These are phyloP conservation scores for Globisporangium abappressorium DNA, from an alignment of 352 stramenopile genomes.

Conservation along the genomic window DNA sequence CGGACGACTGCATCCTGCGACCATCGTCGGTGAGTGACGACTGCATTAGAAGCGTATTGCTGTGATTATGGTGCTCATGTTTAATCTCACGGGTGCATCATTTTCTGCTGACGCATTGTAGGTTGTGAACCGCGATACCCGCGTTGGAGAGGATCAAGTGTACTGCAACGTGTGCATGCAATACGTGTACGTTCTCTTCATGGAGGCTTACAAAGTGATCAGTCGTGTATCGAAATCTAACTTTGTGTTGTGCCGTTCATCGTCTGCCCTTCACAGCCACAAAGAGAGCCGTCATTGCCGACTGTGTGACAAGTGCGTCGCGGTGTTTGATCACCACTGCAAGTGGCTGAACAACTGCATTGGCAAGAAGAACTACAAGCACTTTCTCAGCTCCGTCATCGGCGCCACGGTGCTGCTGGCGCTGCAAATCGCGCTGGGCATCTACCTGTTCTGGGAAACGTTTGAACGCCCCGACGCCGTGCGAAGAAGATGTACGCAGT, in stretches of 20 bases:
- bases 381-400: slow-evolving; percentile 75
- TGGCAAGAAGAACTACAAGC: slow-evolving; percentile 84
- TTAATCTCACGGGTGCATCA: neutral
- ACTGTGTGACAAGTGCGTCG: slow-evolving; percentile 96
- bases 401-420: slow-evolving; percentile 58
- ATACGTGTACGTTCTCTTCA: slow-evolving; percentile 68
- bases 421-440: slow-evolving; percentile 66
- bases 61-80: neutral
- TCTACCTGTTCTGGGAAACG: slow-evolving; percentile 49
- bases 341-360: slow-evolving; percentile 97
- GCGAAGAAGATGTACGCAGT: slow-evolving; percentile 31
- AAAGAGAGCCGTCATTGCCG: slow-evolving; percentile 91
- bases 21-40: slow-evolving; percentile 47
- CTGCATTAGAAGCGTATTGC: neutral
- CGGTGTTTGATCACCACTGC: slow-evolving; percentile 96
- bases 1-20: slow-evolving; percentile 68
- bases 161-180: slow-evolving; percentile 89
- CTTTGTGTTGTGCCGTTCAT: neutral
- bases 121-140: slow-evolving; percentile 17
- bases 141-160: slow-evolving; percentile 43
- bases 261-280: slow-evolving; percentile 38
- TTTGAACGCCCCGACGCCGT: slow-evolving; percentile 25
- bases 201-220: neutral
- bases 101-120: neutral
- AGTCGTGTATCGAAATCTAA: neutral